These are phyloP conservation scores for Proliferodiscus dingleyae DNA, from an alignment of 2,329 filamentous ascomycete genomes.

Conservation along the genomic window DNA sequence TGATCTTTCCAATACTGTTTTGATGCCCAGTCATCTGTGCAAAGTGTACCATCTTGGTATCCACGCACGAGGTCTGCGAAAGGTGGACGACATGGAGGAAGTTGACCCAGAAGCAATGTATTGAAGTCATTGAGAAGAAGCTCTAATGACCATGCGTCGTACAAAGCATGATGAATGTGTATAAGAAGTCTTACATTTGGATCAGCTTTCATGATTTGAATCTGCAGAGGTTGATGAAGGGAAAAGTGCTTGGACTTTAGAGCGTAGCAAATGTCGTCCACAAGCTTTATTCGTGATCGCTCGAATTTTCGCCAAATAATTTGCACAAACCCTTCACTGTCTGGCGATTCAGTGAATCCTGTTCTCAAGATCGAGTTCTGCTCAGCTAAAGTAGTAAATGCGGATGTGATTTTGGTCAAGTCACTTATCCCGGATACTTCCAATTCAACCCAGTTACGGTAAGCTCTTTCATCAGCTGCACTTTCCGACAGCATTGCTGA, in stretches of 20 bases:
- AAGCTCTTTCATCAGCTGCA: conserved; percentile 50
- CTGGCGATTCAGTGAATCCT: conserved; percentile 58
- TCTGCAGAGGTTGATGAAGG: conserved; percentile 48
- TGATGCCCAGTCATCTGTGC: conserved; percentile 36
- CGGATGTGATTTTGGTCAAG: conserved; percentile 39
- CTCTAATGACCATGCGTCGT: conserved; percentile 92
- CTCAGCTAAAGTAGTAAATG: conserved; percentile 45
- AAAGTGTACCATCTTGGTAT: conserved; percentile 33
- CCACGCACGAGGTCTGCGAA: conserved; percentile 57
- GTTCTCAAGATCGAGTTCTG: conserved; percentile 66
- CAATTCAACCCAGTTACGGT: conserved; percentile 75
- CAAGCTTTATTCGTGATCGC: conserved; percentile 34
- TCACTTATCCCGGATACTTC: conserved; percentile 35
- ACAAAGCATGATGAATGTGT: conserved; percentile 74
- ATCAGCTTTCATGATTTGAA: conserved; percentile 46
- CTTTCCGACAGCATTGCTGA: conserved; percentile 78
- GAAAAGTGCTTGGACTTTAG: conserved; percentile 35
- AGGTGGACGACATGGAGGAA: conserved; percentile 41
- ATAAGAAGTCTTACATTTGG: conserved; percentile 30
- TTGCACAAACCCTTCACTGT: conserved; percentile 49
- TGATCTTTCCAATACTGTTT: conserved; percentile 66
- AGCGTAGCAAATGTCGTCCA: conserved; percentile 36
- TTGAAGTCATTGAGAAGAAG: conserved; percentile 65
- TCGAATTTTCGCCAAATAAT: conserved; percentile 56
- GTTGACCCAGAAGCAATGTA: conserved; percentile 31